Evolutionary conservation across 2,329 filamentous ascomycete species (phyloP).

Genomic region (Dactylellina cionopaga): DNA sequence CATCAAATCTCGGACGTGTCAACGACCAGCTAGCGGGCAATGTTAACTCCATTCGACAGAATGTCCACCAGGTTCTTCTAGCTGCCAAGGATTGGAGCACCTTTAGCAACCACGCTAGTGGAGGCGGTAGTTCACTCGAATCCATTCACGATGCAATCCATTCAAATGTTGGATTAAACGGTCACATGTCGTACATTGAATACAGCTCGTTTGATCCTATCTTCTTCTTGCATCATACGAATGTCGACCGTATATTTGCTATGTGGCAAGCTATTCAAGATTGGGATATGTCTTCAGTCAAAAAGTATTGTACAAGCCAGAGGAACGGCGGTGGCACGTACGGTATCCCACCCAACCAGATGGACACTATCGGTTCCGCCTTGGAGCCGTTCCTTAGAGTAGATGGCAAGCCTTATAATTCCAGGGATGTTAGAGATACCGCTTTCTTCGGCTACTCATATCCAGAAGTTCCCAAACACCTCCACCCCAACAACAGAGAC

Average conservation of each 20-base stretch:
- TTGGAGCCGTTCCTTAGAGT: slow-evolving; percentile 3
- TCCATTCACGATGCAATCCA: slow-evolving; percentile 73
- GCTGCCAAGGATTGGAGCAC: background rate
- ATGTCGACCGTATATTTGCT: slow-evolving; percentile 78
- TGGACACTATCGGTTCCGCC: background rate
- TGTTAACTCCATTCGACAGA: background rate
- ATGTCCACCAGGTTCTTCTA: background rate
- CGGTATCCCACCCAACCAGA: background rate
- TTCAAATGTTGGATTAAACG: slow-evolving; percentile 51
- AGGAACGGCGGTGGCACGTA: slow-evolving; percentile 28
- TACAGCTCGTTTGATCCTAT: slow-evolving; percentile 82
- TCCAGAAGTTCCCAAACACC: slow-evolving; percentile 6
- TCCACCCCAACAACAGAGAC: background rate
- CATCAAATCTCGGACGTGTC: background rate
- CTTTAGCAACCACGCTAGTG: slow-evolving; percentile 31
- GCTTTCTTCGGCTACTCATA: slow-evolving; percentile 25
- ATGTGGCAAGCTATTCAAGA: slow-evolving; percentile 82
- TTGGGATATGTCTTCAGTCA: slow-evolving; percentile 60
- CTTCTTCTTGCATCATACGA: slow-evolving; percentile 80
- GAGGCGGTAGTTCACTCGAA: slow-evolving; percentile 65
- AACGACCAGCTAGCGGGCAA: background rate
- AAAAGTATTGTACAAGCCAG: slow-evolving; percentile 3
- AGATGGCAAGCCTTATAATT: background rate
- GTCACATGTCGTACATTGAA: slow-evolving; percentile 54
- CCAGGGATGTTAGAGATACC: slow-evolving; percentile 4